Base-by-base conservation (phyloP, 2,329 filamentous ascomycete genomes). In the Penicillium sp. region DNA sequence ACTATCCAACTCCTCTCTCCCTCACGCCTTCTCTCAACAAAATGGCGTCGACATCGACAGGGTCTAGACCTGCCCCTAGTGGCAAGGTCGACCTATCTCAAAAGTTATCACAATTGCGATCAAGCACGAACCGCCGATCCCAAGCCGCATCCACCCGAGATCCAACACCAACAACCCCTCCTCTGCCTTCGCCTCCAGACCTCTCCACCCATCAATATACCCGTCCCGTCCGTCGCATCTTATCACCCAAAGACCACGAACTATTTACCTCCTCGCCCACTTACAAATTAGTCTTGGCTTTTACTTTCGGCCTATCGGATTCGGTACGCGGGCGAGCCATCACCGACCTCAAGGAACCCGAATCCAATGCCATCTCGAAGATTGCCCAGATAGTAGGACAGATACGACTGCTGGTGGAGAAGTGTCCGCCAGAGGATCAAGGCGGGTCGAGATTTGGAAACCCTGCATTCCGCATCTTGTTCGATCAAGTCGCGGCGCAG, bases 391-490 rank as follows among this genome's bases (percentile, higher is more conserved):
- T 97, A 18, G 80, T 99, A 10, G 82, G 88, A 29, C 82, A 87
- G 50, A 84, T 89, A 8, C 86, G 91, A 49, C 73, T 78, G 5
- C 79, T 93, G 1, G 81, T 96, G 5, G 76, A 81, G 13, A 77
- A 82, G 48, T 87, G 88, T 48, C 94, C 94, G 1, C 88, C 94
- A 0, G 83, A 93, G 62, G 92, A 97, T 60, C 90, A 92, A 43
- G 88, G 86, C 26, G 92, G 92, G 42, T 96, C 92, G 8, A 84
- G 94, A 23, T 99, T 99, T 72, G 95, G 94, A 43, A 99, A 99
- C 76, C 92, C 92, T 63, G 86, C 89, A 2, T 99, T 99, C 76
- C 86, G 91, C 46, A 82, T 84, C 54, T 92, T 95, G 67, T 82
- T 97, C 52, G 89, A 79, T 56, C 72, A 76, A 52, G 68, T 79